phyloP scores from a whole-genome alignment of 2,329 filamentous ascomycete species.

The Sporothrix brunneoviolacea region DNA sequence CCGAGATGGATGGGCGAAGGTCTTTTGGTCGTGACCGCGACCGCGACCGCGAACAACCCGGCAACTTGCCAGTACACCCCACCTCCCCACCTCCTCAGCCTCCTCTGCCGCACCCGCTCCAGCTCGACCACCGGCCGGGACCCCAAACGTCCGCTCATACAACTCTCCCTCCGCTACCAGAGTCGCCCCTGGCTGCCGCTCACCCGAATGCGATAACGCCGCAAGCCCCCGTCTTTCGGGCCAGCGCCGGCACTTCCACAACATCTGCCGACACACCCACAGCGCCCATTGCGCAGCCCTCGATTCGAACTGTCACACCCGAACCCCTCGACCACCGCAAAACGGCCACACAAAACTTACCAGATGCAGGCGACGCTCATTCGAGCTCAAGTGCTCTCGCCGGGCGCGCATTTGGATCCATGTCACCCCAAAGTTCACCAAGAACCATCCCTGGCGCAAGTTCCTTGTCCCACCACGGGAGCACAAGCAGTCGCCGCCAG shows the following conservation, averaged over 20 bases:
- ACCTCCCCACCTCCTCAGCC: slow-evolving; percentile 3
- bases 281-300: slow-evolving; percentile 29
- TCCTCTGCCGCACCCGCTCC: slow-evolving; percentile 13
- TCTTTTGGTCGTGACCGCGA: slow-evolving; percentile 22
- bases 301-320: slow-evolving; percentile 61
- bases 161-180: slow-evolving; percentile 22
- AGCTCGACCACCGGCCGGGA: slow-evolving; percentile 14
- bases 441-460: slow-evolving; percentile 39
- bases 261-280: background rate
- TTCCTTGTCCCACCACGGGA: slow-evolving; percentile 25
- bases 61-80: background rate
- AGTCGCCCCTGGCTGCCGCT: slow-evolving; percentile 20
- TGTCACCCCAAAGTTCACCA: slow-evolving; percentile 41
- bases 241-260: slow-evolving; percentile 12
- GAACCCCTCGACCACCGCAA: slow-evolving; percentile 39
- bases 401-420: slow-evolving; percentile 28
- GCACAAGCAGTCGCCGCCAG: slow-evolving; percentile 37
- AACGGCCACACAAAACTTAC: slow-evolving; percentile 20
- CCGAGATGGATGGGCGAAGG: slow-evolving; percentile 24
- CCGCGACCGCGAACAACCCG: slow-evolving; percentile 11
- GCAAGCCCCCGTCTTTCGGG: slow-evolving; percentile 19
- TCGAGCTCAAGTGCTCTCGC: slow-evolving; percentile 14
- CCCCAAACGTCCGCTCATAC: background rate
- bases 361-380: slow-evolving; percentile 18
- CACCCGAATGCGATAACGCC: slow-evolving; percentile 21